These are phyloP conservation scores for Aspergillus affinis DNA, from an alignment of 495 filamentous ascomycete species.

Conservation along the genomic window DNA sequence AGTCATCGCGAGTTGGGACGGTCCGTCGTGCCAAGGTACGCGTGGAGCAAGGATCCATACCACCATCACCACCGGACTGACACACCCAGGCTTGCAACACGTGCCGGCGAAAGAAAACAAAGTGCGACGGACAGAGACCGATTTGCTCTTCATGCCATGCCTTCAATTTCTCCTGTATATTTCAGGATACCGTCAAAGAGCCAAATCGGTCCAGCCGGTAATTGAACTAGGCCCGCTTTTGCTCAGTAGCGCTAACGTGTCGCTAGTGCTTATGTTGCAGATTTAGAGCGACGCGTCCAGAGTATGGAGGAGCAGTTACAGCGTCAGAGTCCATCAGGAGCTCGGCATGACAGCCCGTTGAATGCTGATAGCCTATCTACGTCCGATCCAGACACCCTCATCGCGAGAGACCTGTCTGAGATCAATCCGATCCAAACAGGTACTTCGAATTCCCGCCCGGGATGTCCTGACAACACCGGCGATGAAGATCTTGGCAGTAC, in stretches of 20 bases:
- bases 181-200: background rate
- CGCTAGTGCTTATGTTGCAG: conserved; percentile 7
- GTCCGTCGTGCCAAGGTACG: background rate
- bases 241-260: background rate
- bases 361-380: background rate
- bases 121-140: background rate
- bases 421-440: background rate
- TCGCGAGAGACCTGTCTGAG: background rate
- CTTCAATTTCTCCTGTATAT: background rate
- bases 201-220: too few relatives aligned
- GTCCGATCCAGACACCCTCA: too few relatives aligned
- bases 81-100: background rate
- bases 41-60: background rate
- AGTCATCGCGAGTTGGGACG: background rate
- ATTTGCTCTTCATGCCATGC: background rate
- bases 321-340: background rate
- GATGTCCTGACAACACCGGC: background rate
- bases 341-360: background rate
- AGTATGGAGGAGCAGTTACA: conserved; percentile 3
- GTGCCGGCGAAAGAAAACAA: background rate
- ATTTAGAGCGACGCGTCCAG: conserved; percentile 7
- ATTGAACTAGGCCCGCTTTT: too few relatives aligned
- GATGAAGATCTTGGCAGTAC: conserved; percentile 1
- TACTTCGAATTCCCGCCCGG: background rate
- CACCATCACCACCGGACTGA: background rate